Base-by-base conservation (phyloP, 2,329 filamentous ascomycete species). In the Penicillium sp. region DNA sequence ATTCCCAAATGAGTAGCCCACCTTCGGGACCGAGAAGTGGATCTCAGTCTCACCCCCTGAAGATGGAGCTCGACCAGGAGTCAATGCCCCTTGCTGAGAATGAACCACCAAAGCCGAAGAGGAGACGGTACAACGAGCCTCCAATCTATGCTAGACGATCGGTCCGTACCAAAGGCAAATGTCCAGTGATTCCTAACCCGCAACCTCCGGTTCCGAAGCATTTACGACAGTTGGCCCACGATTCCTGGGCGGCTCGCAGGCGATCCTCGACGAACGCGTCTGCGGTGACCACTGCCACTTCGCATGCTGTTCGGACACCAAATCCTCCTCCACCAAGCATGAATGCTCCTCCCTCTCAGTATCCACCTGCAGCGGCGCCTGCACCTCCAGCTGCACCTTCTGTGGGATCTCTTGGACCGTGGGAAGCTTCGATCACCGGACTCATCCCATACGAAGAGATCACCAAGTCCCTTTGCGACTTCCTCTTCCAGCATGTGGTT, bases 391-490 rank as follows among this genome's bases (percentile, higher is more conserved):
- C 41, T 29, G 33, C 32, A 4, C 31, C 48, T n/a, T 48, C 55
- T 18, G n/a, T 52, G 18, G 63, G 68, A 12, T 62, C 64, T 42
- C 52, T 72, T 25, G 70, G 70, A 7, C 66, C 62, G 5, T 79
- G 74, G 69, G 78, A 81, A 52, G 76, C 77, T 6, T 78, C 84
- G 29, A 84, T 95, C 41, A 85, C 83, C 1, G 83, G 86, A 42
- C 75, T 81, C 8, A 82, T 83, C 52, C 87, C 88, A 0, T 80
- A 83, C 47, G 87, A 93, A 59, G 84, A 91, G 53, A 72, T 93
- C 9, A 83, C 83, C n/a, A 86, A 84, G 60, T 68, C 77, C 15
- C 78, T 95, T n/a, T 88, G 86, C 53, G 88, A 95, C 65, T 95
- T 90, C 61, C 74, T 96, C 9, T 95, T 84, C 65, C 67, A 81